phyloP scores from a whole-genome alignment of 2,329 filamentous ascomycete genomes.

The Alternaria burnsii region DNA sequence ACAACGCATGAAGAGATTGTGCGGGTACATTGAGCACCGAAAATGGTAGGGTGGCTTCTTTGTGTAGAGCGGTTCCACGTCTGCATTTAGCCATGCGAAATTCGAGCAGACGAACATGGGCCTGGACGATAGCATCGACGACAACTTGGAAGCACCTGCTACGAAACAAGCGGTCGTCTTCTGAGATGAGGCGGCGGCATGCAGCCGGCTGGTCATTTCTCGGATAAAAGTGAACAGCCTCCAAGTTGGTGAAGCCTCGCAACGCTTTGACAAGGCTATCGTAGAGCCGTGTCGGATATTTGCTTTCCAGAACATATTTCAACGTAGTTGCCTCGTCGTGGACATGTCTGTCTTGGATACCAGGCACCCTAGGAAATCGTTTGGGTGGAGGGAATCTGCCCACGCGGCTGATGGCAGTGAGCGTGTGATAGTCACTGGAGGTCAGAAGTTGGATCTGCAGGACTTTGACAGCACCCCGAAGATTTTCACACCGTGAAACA shows the following conservation, averaged over 20 bases:
- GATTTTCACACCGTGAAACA: conserved; percentile 25
- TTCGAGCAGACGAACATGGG: conserved; percentile 28
- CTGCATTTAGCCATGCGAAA: conserved; percentile 33
- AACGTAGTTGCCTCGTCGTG: conserved; percentile 31
- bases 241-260: conserved; percentile 25
- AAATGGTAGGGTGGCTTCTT: conserved; percentile 25
- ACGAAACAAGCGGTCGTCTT: conserved; percentile 28
- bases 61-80: conserved; percentile 11
- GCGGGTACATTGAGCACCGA: conserved; percentile 24
- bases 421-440: conserved; percentile 30
- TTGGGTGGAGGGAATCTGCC: conserved; percentile 41
- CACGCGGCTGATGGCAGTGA: conserved; percentile 32
- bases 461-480: conserved; percentile 27
- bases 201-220: conserved; percentile 17
- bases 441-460: conserved; percentile 38
- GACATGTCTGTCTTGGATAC: conserved; percentile 27
- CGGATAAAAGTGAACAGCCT: conserved; percentile 29
- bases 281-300: conserved; percentile 27
- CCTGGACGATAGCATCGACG: conserved; percentile 31
- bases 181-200: conserved; percentile 19
- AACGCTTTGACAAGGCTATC: conserved; percentile 32
- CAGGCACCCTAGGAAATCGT: conserved; percentile 32
- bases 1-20: conserved; percentile 21
- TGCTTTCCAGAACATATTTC: conserved; percentile 27
- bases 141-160: conserved; percentile 33